Evolutionary conservation across 805 yeast species (phyloP), one percentile per base, ranked within the genome.

Genomic region (Yamadazyma nakazawae): DNA sequence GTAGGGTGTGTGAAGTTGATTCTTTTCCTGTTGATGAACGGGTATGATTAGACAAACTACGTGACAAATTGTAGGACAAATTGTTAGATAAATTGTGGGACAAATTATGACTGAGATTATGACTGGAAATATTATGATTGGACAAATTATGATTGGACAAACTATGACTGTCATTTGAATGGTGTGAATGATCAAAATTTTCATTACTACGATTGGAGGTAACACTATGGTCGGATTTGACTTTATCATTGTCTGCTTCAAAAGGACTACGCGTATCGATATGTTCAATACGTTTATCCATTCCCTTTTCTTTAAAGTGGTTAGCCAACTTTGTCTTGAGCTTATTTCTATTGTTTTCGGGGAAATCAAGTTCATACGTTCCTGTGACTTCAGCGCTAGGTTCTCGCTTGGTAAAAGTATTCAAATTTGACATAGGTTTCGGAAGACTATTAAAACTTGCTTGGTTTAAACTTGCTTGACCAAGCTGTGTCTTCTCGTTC

Each of bases 291-390:
- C 4, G 32, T 13, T 4, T 11, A 28, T 28, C 32, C 12, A 28
- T 11, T 16, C 19, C 37, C 17, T 10, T 14, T 17, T 34, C 19
- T 16, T 53, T 57, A 43, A 70, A 65, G 49, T 68, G 75, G 8
- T 60, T 68, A 1, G 72, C 61, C 19, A 70, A 58, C 46, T 65
- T 66, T 37, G 54, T 54, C 50, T 62, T 59, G 30, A 68, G 52
- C 18, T 54, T 54, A 28, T 38, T 37, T 21, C 42, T 43, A 26
- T 45, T 50, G 12, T 50, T 58, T 6, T 42, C 48, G 5, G 68
- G 67, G 42, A 66, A 63, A 48, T 67, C 70, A 30, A 63, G 43
- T 36, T 63, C 66, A 50, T 66, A 65, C 19, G 63, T 54, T 2
- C 69, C 68, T 5, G 67, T 62, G 17, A 64, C 54, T 24, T 53